Evolutionary conservation across 129 eudicot species (phyloP), one percentile per base, ranked within the genome.

Genomic region (Mikania micrantha): DNA sequence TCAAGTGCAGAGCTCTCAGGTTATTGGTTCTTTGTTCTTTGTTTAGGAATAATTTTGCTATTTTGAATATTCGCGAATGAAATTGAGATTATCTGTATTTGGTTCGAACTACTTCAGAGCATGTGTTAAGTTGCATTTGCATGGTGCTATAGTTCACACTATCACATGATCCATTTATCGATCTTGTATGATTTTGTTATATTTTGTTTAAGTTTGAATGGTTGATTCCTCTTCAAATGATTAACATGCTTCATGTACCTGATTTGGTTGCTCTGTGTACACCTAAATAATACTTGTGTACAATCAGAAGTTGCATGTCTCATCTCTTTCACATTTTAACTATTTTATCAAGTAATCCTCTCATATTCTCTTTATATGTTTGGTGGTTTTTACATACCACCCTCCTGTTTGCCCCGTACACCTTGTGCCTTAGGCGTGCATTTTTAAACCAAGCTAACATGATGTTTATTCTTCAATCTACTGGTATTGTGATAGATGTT

Each of bases 1-100:
- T 67, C 85, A 88, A 84, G 87, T 93, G 67, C 87, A 87, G 67
- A 93, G 96, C 68, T 93, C 96, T 20, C 98, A 93, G 98, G 98
- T 93, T 52, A 45, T 65, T 35, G 11, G 3, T 9, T 13, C 1
- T 2, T 27, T n/a, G 24, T 67, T 44, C 2, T 29, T 58, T 7
- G 22, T 48, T 72, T 28, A 57, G 40, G 12, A 69, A 7, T 19
- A 58, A 13, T 45, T 4, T 49, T 12, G 61, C 17, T 20, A 20
- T n/a, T 20, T 49, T 44, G 32, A 11, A 48, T 49, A n/a, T 4
- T 19, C 40, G 9, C 24, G 42, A 15, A 25, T 65, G 57, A 40
- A 64, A 15, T 25, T 64, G 35, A 64, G 12, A 24, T 64, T 19
- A 27, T 64, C 54, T 25, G 16, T 52, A 9, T 22, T 52, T 7